These are phyloP conservation scores for Alternaria gansuensis DNA, from an alignment of 2,329 filamentous ascomycete genomes.

Conservation along the genomic window DNA sequence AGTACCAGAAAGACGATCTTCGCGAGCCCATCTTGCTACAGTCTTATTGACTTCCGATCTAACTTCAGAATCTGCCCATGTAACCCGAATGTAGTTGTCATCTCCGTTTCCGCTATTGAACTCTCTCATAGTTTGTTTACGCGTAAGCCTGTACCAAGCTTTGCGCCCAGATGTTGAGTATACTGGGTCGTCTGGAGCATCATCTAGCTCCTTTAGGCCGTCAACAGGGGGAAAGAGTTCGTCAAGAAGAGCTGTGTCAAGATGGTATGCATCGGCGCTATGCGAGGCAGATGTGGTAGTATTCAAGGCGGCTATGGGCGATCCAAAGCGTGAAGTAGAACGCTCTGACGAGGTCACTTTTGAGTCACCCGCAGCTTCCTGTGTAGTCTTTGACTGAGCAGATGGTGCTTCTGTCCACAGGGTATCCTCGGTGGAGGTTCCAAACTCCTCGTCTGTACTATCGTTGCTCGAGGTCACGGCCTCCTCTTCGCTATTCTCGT, in stretches of 20 bases:
- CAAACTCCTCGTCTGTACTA: slow-evolving; percentile 15
- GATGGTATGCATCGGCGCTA: not conserved
- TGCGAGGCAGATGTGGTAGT: not conserved
- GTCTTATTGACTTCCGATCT: slow-evolving; percentile 48
- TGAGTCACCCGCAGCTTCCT: not conserved
- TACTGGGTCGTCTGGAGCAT: slow-evolving; percentile 44
- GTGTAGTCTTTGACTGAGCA: not conserved
- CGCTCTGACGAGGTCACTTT: not conserved
- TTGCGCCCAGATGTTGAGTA: slow-evolving; percentile 49
- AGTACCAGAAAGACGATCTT: slow-evolving; percentile 51
- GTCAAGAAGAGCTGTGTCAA: slow-evolving; percentile 36
- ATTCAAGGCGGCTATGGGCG: not conserved
- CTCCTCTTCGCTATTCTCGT: not conserved
- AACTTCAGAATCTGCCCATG: slow-evolving; percentile 48
- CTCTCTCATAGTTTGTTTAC: slow-evolving; percentile 52
- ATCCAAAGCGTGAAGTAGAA: not conserved
- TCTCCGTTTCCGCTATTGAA: slow-evolving; percentile 48
- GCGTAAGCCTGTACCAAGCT: slow-evolving; percentile 53
- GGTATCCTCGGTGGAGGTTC: slow-evolving; percentile 15
- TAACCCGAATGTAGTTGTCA: slow-evolving; percentile 52
- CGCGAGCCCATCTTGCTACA: slow-evolving; percentile 49
- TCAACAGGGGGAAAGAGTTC: slow-evolving; percentile 39
- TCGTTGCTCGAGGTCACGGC: slow-evolving; percentile 6
- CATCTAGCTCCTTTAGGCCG: slow-evolving; percentile 17
- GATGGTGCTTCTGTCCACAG: slow-evolving; percentile 9